Evolutionary conservation across 768 basidiomycete genomes (phyloP).

Genomic region (Polyporus arcularius): DNA sequence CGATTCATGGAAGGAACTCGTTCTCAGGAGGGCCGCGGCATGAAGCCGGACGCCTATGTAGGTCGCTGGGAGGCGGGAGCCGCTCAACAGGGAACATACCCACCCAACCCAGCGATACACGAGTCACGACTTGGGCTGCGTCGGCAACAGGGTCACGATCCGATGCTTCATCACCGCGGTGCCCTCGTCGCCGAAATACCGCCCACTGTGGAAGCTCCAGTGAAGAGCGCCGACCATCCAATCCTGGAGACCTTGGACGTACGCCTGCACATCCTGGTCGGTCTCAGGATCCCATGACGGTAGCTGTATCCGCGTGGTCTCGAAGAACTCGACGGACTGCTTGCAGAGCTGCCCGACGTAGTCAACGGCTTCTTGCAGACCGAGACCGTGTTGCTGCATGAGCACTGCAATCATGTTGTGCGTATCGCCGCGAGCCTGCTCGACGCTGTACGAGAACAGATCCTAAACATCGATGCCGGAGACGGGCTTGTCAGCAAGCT

Average conservation of each 20-base stretch:
- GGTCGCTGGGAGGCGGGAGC: background rate
- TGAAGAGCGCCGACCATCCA: conserved; percentile 75
- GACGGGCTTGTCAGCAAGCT: background rate
- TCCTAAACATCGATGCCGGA: conserved; percentile 44
- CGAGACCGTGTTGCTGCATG: conserved; percentile 57
- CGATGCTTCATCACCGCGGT: conserved; percentile 54
- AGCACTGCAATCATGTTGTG: conserved; percentile 73
- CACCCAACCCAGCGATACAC: background rate
- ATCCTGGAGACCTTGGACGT: conserved; percentile 63
- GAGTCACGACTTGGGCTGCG: conserved; percentile 3
- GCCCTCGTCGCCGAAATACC: conserved; percentile 68
- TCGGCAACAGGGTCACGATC: conserved; percentile 44
- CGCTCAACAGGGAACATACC: background rate
- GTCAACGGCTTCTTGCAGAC: conserved; percentile 63
- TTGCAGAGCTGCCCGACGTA: conserved; percentile 62
- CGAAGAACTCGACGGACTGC: conserved; percentile 54
- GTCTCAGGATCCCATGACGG: conserved; percentile 66
- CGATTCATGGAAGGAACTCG: no score
- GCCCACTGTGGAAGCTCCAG: conserved; percentile 70
- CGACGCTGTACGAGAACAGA: conserved; percentile 75
- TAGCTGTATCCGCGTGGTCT: conserved; percentile 41
- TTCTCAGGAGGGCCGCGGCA: background rate
- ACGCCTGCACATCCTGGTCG: conserved; percentile 57
- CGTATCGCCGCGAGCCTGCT: conserved; percentile 64
- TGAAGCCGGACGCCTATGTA: background rate